These are phyloP conservation scores for Gynochthodes officinalis DNA, from an alignment of 257 asterid species.

Conservation along the genomic window DNA sequence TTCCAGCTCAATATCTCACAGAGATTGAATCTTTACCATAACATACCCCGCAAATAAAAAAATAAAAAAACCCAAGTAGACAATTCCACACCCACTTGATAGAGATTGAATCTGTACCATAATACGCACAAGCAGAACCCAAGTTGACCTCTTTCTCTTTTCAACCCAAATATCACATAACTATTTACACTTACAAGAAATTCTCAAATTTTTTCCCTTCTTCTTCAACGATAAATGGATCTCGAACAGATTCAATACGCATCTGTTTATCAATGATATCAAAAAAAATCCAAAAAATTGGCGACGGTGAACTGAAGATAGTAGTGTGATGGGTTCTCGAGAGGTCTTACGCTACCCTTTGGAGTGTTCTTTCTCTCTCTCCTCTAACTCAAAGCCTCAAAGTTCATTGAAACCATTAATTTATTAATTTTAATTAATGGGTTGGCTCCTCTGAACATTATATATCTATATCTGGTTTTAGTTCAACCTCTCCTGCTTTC, in stretches of 20 bases:
- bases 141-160: constrained; percentile 1
- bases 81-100: not conserved
- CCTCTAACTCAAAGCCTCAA: constrained; percentile 4
- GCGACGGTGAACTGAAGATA: constrained; percentile 12
- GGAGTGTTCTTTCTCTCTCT: constrained; percentile 15
- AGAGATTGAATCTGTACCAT: not conserved
- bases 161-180: too few species aligned
- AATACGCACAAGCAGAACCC: not conserved
- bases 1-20: constrained; percentile 12
- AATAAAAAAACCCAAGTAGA: constrained; percentile 1
- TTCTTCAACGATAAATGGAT: constrained; percentile 13
- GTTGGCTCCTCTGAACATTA: constrained; percentile 19
- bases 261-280: constrained; percentile 2
- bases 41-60: too few species aligned
- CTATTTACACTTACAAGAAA: too few species aligned
- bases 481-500: constrained; percentile 14
- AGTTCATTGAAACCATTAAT: not conserved
- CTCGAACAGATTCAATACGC: constrained; percentile 1
- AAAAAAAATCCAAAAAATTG: not conserved
- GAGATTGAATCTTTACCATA: constrained; percentile 8
- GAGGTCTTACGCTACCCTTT: constrained; percentile 11
- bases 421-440: constrained; percentile 1
- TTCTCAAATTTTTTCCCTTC: not conserved
- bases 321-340: constrained; percentile 11
- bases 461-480: constrained; percentile 1